A percentile compares a stretch with the other conserved stretches of the same genome.
Conservation (phyloP, 495 filamentous ascomycete species). For the Hyaloscypha hepaticicola region DNA sequence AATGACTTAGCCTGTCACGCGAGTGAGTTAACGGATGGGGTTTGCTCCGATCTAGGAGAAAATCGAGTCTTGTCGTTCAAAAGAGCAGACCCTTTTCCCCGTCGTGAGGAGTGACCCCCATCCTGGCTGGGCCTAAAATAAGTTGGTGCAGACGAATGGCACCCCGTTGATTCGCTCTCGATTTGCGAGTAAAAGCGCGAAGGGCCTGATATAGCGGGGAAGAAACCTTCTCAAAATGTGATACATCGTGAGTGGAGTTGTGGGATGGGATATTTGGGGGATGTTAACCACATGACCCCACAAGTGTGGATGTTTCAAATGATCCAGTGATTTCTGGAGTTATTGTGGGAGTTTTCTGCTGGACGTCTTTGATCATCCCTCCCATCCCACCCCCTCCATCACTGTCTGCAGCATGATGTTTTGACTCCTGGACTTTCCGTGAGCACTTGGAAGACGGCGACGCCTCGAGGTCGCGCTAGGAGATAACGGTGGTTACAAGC, state of each 20-base stretch:
- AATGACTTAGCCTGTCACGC: background rate
- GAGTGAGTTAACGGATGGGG: background rate
- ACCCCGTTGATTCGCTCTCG: background rate
- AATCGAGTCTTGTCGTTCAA: background rate
- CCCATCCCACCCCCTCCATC: background rate
- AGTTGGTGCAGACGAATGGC: background rate
- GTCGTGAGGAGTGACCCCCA: background rate
- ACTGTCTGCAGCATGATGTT: background rate
- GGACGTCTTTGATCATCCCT: background rate
- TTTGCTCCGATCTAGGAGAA: background rate
- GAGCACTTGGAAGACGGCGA: background rate
- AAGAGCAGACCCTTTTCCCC: background rate
- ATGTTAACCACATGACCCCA: conserved; percentile 2
- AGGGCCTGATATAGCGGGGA: background rate
- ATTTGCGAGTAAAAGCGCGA: conserved; percentile 1
- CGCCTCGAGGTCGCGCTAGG: background rate
- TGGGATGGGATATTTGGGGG: background rate
- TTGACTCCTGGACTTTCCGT: background rate
- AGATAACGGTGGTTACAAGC: background rate
- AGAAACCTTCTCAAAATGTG: background rate
- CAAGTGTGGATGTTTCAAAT: background rate
- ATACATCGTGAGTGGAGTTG: background rate
- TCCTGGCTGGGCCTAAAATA: background rate
- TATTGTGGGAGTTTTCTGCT: background rate
- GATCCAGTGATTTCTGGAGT: background rate